Conservation (phyloP, 352 stramenopile genomes). For the Thraustotheca clavata region DNA sequence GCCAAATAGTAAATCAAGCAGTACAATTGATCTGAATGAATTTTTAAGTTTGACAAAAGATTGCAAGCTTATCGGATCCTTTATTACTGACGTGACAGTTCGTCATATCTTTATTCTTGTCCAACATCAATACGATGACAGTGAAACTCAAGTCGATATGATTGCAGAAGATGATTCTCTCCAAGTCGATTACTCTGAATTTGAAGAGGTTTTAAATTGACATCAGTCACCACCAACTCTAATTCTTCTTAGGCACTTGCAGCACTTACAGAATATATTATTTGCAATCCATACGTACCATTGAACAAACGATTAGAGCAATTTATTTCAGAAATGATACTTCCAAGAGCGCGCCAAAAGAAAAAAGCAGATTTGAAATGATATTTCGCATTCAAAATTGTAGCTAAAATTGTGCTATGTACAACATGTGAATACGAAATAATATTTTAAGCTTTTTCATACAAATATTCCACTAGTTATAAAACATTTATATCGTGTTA, state of each 20-base stretch:
- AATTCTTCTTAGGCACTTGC: constrained; percentile 30
- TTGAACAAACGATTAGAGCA: constrained; percentile 69
- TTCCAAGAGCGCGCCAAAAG: constrained; percentile 64
- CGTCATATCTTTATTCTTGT: constrained; percentile 70
- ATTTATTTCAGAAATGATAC: constrained; percentile 66
- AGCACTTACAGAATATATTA: constrained; percentile 64
- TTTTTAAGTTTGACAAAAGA: constrained; percentile 57
- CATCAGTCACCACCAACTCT: neutral
- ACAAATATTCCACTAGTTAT: no score
- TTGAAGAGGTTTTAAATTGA: constrained; percentile 19
- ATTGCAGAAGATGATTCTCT: neutral
- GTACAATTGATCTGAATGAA: constrained; percentile 51
- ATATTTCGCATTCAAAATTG: no score
- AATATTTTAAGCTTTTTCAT: no score
- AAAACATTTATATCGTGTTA: no score
- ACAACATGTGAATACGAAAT: no score
- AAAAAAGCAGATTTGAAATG: no score
- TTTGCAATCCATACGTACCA: constrained; percentile 70
- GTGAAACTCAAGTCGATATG: neutral
- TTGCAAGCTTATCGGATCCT: constrained; percentile 66
- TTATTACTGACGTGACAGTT: constrained; percentile 68
- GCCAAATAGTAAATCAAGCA: constrained; percentile 53
- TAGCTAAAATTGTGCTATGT: no score
- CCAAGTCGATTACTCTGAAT: constrained; percentile 17
- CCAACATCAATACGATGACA: constrained; percentile 42